Conservation (phyloP, 441 rosid species). For the Populus hybrid region DNA sequence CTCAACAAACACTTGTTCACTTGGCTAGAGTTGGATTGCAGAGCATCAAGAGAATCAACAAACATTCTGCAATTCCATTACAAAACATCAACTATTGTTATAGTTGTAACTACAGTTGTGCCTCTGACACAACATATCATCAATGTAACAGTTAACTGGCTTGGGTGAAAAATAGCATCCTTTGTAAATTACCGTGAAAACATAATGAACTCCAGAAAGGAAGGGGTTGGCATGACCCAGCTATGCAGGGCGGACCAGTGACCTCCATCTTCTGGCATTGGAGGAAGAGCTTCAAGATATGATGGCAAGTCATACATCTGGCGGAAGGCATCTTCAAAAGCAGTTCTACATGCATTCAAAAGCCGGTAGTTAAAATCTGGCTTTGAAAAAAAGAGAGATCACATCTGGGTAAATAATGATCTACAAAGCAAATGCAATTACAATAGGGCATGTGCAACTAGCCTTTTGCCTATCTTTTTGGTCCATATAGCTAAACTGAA, state of each 20-base stretch:
- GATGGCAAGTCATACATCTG: conserved; percentile 78
- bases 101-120: background rate
- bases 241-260: conserved; percentile 92
- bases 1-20: conserved; percentile 52
- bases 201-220: conserved; percentile 87
- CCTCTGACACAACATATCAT: background rate
- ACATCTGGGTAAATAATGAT: background rate
- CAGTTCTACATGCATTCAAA: conserved; percentile 49
- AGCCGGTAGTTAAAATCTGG: background rate
- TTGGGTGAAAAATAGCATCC: background rate
- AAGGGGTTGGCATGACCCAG: conserved; percentile 99
- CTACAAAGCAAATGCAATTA: background rate
- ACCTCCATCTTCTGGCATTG: conserved; percentile 94
- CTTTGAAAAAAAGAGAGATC: background rate
- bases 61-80: conserved; percentile 65
- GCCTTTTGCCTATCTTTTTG: background rate
- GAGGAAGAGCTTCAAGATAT: conserved; percentile 76
- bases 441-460: background rate
- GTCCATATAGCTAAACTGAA: background rate
- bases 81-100: background rate
- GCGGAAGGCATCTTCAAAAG: conserved; percentile 75
- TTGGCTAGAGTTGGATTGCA: conserved; percentile 52
- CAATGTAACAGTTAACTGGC: background rate
- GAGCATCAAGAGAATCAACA: conserved; percentile 80
- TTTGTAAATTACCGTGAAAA: conserved; percentile 61